Conservation (phyloP, 768 basidiomycete species). For the Xerocomellus chrysenteron region DNA sequence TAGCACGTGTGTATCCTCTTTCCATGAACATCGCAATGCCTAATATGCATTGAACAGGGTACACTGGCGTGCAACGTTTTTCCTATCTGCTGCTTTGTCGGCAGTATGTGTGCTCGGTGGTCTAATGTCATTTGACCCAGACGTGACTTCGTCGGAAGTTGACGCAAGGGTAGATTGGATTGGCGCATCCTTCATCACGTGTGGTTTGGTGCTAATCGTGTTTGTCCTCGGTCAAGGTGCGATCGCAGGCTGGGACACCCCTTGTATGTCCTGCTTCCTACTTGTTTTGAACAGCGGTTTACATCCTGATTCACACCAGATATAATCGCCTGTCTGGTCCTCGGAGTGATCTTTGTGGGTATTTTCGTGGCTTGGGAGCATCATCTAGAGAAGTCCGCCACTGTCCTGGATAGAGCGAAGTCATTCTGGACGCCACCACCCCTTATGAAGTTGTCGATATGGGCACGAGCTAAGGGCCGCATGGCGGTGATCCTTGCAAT, state of each 20-base stretch:
- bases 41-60: slow-evolving; percentile 10
- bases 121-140: slow-evolving; percentile 59
- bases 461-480: slow-evolving; percentile 60
- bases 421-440: slow-evolving; percentile 51
- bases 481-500: slow-evolving; percentile 61
- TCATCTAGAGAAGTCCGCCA: slow-evolving; percentile 46
- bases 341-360: slow-evolving; percentile 55
- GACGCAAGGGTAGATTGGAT: slow-evolving; percentile 71
- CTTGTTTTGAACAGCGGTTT: slow-evolving; percentile 21
- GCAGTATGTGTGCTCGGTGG: slow-evolving; percentile 52
- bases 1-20: slow-evolving; percentile 30
- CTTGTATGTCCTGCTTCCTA: slow-evolving; percentile 38
- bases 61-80: slow-evolving; percentile 72
- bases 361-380: slow-evolving; percentile 67
- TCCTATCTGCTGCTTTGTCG: slow-evolving; percentile 56
- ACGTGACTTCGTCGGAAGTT: slow-evolving; percentile 39
- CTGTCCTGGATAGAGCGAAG: slow-evolving; percentile 11
- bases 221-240: slow-evolving; percentile 73
- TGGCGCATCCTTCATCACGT: slow-evolving; percentile 64
- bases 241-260: slow-evolving; percentile 62
- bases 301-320: slow-evolving; percentile 37
- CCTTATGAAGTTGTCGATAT: slow-evolving; percentile 61
- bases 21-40: neutral
- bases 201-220: slow-evolving; percentile 65
- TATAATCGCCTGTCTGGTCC: slow-evolving; percentile 66